Evolutionary conservation across 768 basidiomycete species (phyloP).

Genomic region (Hygrocybe coccinea): DNA sequence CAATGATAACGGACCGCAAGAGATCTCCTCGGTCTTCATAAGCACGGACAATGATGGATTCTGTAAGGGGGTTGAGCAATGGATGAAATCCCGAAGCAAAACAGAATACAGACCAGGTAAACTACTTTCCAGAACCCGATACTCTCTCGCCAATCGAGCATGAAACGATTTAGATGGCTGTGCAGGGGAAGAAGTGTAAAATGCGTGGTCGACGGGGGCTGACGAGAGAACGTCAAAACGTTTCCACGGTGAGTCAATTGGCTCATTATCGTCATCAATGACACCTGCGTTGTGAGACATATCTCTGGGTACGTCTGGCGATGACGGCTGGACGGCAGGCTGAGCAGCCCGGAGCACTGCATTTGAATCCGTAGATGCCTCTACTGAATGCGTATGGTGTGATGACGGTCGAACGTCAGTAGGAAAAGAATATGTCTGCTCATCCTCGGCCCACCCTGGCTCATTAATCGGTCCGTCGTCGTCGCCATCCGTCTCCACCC

Average conservation of each 20-base stretch:
- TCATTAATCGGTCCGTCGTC: neutral
- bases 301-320: slow-evolving; percentile 28
- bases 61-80: slow-evolving; percentile 32
- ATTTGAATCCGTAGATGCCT: too few relatives aligned
- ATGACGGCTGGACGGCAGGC: slow-evolving; percentile 4
- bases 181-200: slow-evolving; percentile 52
- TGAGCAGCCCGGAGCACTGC: too few relatives aligned
- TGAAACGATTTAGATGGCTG: slow-evolving; percentile 73
- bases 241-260: slow-evolving; percentile 49
- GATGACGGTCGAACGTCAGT: slow-evolving; percentile 5
- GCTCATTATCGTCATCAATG: neutral
- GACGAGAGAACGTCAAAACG: slow-evolving; percentile 76
- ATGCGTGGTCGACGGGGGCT: slow-evolving; percentile 81
- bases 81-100: neutral
- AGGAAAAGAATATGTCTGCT: neutral
- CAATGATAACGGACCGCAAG: slow-evolving; percentile 82
- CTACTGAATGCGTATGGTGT: slow-evolving; percentile 19
- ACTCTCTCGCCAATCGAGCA: slow-evolving; percentile 75
- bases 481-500: slow-evolving; percentile 30
- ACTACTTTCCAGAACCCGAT: slow-evolving; percentile 70
- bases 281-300: neutral
- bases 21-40: slow-evolving; percentile 90
- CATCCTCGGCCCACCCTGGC: neutral
- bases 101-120: slow-evolving; percentile 63
- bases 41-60: slow-evolving; percentile 82